A percentile compares a stretch with the other conserved stretches of the same genome.
These are phyloP conservation scores for Beauveria caledonica DNA, from an alignment of 2,329 filamentous ascomycete genomes.

Conservation along the genomic window DNA sequence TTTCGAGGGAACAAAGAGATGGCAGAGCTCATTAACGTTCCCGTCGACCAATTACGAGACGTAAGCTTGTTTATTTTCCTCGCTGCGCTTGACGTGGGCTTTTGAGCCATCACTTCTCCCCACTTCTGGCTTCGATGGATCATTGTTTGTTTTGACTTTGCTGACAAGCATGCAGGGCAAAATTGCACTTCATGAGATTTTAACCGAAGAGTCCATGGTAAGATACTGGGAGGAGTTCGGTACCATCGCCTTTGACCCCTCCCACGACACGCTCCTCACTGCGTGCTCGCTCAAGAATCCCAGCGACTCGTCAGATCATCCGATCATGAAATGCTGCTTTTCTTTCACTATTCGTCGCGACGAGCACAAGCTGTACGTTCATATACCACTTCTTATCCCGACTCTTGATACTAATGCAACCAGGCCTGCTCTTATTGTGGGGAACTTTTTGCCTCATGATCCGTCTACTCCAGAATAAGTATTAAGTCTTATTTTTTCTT, in stretches of 20 bases:
- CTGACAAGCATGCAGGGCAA: slow-evolving; percentile 58
- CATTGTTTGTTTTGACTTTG: background rate
- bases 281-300: slow-evolving; percentile 87
- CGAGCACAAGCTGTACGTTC: slow-evolving; percentile 87
- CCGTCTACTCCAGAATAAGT: slow-evolving; percentile 28
- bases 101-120: background rate
- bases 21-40: slow-evolving; percentile 90
- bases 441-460: slow-evolving; percentile 90
- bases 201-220: slow-evolving; percentile 89
- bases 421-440: slow-evolving; percentile 89
- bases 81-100: background rate
- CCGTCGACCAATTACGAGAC: slow-evolving; percentile 83
- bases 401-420: slow-evolving; percentile 23
- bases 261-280: slow-evolving; percentile 90
- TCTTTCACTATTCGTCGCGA: slow-evolving; percentile 95
- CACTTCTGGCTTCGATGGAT: background rate
- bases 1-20: slow-evolving; percentile 98
- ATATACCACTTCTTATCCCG: background rate
- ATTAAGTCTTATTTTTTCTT: background rate
- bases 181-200: slow-evolving; percentile 88
- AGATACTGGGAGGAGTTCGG: slow-evolving; percentile 99
- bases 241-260: slow-evolving; percentile 89
- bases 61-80: slow-evolving; percentile 43
- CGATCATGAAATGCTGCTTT: slow-evolving; percentile 87
- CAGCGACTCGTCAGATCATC: slow-evolving; percentile 56